Conservation (phyloP, 768 basidiomycete species). For the Dictyophora rubrovolvata region DNA sequence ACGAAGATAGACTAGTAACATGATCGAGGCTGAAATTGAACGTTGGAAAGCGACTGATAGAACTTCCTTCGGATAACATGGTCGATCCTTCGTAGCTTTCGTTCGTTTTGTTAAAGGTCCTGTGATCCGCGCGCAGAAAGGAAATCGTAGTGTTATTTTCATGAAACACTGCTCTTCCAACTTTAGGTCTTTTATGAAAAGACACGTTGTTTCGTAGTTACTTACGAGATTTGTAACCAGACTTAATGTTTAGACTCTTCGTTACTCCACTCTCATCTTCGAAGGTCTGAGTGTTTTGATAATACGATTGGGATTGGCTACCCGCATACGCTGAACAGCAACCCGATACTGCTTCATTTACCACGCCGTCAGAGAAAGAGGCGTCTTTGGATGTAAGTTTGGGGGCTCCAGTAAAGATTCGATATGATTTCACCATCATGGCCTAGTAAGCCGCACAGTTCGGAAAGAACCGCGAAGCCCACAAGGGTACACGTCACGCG, state of each 20-base stretch:
- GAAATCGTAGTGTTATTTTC: neutral
- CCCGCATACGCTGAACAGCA: neutral
- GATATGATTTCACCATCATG: conserved; percentile 7
- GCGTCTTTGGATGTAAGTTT: neutral
- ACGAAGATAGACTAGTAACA: conserved; percentile 39
- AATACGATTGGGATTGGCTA: conserved; percentile 35
- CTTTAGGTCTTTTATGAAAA: neutral
- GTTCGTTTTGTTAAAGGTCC: neutral
- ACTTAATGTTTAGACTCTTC: conserved; percentile 15
- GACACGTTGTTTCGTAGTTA: neutral
- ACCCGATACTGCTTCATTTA: neutral
- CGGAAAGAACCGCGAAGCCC: neutral
- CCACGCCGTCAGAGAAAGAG: neutral
- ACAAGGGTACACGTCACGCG: no score
- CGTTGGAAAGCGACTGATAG: conserved; percentile 61
- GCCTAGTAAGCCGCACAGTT: neutral
- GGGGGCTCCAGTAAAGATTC: conserved; percentile 6
- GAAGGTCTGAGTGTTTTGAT: conserved; percentile 68
- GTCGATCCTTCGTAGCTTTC: neutral
- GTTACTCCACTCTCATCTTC: conserved; percentile 32
- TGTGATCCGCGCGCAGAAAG: neutral
- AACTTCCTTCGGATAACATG: conserved; percentile 46
- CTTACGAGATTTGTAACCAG: conserved; percentile 14
- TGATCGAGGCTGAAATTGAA: conserved; percentile 65
- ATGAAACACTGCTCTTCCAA: neutral